phyloP scores from a whole-genome alignment of 495 filamentous ascomycete genomes.

The Penicillium antarcticum region DNA sequence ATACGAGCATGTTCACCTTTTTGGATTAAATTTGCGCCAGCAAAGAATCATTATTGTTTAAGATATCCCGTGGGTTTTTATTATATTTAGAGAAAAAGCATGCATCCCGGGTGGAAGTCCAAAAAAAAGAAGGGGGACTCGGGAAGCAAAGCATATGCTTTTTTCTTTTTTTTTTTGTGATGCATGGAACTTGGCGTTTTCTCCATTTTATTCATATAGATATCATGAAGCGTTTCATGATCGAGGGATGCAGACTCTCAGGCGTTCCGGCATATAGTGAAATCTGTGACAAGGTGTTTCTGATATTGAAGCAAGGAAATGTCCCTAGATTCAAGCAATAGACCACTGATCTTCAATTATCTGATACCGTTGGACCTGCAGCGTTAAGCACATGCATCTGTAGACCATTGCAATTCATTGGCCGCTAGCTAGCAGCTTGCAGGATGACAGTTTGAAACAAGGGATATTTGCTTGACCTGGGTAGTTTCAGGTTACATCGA shows the following conservation, averaged over 20 bases:
- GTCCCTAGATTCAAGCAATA: slow-evolving; percentile 5
- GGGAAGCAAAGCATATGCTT: slow-evolving; percentile 11
- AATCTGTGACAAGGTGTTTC: slow-evolving; percentile 4
- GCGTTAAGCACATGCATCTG: background rate
- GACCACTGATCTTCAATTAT: background rate
- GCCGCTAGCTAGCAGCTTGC: background rate
- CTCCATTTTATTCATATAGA: slow-evolving; percentile 9
- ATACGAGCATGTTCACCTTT: slow-evolving; percentile 82
- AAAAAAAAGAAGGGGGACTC: background rate
- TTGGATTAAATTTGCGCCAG: slow-evolving; percentile 35
- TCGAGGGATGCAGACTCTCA: slow-evolving; percentile 2
- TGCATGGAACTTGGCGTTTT: slow-evolving; percentile 10
- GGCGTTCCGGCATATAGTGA: background rate
- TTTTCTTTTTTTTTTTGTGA: slow-evolving; percentile 9
- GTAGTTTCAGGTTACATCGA: slow-evolving; percentile 8
- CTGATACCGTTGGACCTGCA: slow-evolving; percentile 5
- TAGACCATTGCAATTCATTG: background rate
- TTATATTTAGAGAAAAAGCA: slow-evolving; percentile 20
- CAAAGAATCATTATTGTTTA: slow-evolving; percentile 20
- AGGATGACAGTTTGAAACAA: slow-evolving; percentile 1
- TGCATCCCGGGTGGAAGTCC: slow-evolving; percentile 8
- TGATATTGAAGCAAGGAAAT: slow-evolving; percentile 6
- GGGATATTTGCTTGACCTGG: background rate
- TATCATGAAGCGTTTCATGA: slow-evolving; percentile 11
- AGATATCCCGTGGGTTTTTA: slow-evolving; percentile 24